These are phyloP conservation scores for Alternaria sp. DNA, from an alignment of 2,329 filamentous ascomycete genomes.

Conservation along the genomic window DNA sequence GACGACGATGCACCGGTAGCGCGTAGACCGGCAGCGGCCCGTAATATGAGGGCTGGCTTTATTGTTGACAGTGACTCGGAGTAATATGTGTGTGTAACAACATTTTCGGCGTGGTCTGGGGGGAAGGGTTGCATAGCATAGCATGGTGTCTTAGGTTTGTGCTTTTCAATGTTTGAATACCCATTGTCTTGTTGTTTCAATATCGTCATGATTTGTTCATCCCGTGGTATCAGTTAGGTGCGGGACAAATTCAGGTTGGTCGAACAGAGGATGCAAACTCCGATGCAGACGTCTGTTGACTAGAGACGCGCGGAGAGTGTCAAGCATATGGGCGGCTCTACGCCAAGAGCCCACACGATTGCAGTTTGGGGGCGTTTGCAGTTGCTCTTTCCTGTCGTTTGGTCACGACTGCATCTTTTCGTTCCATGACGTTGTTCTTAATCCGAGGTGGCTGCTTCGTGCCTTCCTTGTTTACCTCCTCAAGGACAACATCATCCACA, in stretches of 20 bases:
- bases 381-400: not conserved
- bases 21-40: conserved; percentile 41
- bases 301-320: not conserved
- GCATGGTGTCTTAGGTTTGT: not conserved
- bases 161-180: not conserved
- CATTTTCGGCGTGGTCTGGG: not conserved
- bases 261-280: not conserved
- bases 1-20: conserved; percentile 47
- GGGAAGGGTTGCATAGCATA: not conserved
- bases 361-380: not conserved
- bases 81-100: no score
- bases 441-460: conserved; percentile 7
- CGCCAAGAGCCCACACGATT: not conserved
- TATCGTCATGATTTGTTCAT: not conserved
- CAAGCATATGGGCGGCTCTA: not conserved
- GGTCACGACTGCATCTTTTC: not conserved
- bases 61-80: conserved; percentile 55
- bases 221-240: not conserved
- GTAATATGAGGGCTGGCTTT: conserved; percentile 51
- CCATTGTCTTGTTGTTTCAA: not conserved
- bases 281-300: not conserved
- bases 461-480: conserved; percentile 24
- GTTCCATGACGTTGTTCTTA: conserved; percentile 17
- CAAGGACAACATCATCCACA: conserved; percentile 12
- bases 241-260: no score